Conservation (phyloP, 257 asterid genomes). For the Solanum dulcamara region DNA sequence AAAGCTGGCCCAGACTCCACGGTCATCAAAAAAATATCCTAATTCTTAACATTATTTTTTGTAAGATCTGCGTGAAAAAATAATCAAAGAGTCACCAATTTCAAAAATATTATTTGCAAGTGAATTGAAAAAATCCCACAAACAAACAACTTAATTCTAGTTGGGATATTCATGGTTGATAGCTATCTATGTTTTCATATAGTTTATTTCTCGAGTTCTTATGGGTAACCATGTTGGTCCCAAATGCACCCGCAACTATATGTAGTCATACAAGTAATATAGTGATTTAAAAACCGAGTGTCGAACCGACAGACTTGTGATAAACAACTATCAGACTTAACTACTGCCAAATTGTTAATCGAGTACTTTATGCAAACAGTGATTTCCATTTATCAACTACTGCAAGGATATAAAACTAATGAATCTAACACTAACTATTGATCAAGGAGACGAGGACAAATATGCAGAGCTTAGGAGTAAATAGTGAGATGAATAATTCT, state of each 20-base stretch:
- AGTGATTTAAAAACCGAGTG: neutral
- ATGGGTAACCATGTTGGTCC: neutral
- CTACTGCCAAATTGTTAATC: neutral
- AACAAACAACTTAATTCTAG: neutral
- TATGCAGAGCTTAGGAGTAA: neutral
- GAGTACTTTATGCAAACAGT: neutral
- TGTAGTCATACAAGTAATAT: neutral
- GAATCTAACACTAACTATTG: neutral
- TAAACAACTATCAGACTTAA: neutral
- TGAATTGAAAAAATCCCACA: neutral
- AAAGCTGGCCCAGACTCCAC: no score
- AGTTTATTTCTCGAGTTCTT: neutral
- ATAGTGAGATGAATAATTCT: neutral
- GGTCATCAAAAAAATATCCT: neutral
- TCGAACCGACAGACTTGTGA: neutral
- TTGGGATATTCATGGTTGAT: neutral
- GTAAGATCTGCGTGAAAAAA: neutral
- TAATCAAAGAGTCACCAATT: neutral
- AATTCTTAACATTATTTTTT: neutral
- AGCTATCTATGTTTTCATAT: neutral
- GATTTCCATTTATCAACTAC: neutral
- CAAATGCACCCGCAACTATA: neutral
- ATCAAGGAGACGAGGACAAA: neutral
- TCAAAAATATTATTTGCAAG: neutral
- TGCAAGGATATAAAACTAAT: neutral